Evolutionary conservation across 441 rosid genomes (phyloP), one percentile per base, ranked within the genome.

Genomic region (Brassica balearica): DNA sequence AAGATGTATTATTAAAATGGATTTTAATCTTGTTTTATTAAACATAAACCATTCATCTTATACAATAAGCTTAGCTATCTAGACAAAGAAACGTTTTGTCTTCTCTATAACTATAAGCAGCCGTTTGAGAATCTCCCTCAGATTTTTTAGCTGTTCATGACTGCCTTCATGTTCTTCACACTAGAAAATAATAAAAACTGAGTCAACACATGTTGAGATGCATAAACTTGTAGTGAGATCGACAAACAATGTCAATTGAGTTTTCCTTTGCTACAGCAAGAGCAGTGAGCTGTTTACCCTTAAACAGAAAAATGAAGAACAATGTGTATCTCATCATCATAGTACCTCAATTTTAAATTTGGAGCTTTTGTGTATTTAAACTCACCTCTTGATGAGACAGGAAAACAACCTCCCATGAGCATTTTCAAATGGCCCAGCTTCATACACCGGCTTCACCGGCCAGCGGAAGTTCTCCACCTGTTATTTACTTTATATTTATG

Each of bases 151-250:
- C 86, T 94, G 97, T 84, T 91, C 93, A 46, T 84, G 77, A 29
- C 87, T 88, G 46, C 95, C 97, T 86, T 82, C 85, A 82, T 85
- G 89, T 72, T 91, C 95, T 75, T 93, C 98, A 98, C 99, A 92
- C 97, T 91, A 72, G 74, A 81, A 65, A 19, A 69, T 9, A 46
- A 48, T 19, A 38, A 71, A 53, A 71, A 53, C 51, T 53, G 20
- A 68, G 61, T 68, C 51, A 81, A 53, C 73, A 81, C 56, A 53
- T 62, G 68, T 9, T 62, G 20, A 67, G 73, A 70, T 58, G 10
- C 29, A 17, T 38, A 38, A 38, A 38, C 43, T 38, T 38, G 2
- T 41, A 36, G 61, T 73, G 51, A 34, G 70, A 58, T 67, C 48
- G 46, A 19, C 10, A 38, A 29, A n/a, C 56, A 66, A 1, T 20